A percentile compares a stretch with the other conserved stretches of the same genome.
These are phyloP conservation scores for Cenchrus purpureus DNA, from an alignment of 176 grass and related monocot genomes.

Conservation along the genomic window DNA sequence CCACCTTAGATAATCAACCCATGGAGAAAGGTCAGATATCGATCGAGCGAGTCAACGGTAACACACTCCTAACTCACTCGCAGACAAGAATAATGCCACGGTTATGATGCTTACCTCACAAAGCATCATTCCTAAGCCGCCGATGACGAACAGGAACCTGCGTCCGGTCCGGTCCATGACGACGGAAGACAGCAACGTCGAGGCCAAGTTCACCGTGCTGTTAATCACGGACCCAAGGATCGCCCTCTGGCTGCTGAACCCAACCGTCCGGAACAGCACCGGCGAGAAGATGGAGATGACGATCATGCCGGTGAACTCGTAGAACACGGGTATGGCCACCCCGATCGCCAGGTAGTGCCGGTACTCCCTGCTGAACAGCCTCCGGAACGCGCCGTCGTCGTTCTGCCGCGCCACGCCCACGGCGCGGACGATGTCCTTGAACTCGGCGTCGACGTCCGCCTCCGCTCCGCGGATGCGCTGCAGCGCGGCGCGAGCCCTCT, in stretches of 20 bases:
- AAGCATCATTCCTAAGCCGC: conserved; percentile 56
- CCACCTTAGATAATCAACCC: conserved; percentile 3
- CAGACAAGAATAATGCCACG: no score
- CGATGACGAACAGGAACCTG: conserved; percentile 51
- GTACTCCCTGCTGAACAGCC: conserved; percentile 48
- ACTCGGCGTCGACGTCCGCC: conserved; percentile 54
- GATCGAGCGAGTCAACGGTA: no score
- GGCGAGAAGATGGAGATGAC: conserved; percentile 57
- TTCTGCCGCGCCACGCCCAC: conserved; percentile 41
- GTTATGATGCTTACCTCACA: conserved; percentile 39
- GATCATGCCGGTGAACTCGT: conserved; percentile 67
- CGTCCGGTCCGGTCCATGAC: conserved; percentile 54
- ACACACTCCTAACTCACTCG: no score
- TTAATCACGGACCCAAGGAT: conserved; percentile 59
- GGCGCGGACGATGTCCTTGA: conserved; percentile 51
- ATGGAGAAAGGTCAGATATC: no score
- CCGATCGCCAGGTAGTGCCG: conserved; percentile 58
- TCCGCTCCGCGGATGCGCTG: conserved; percentile 44
- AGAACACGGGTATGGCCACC: conserved; percentile 64
- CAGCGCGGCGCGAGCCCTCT: conserved; percentile 52
- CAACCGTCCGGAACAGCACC: conserved; percentile 65
- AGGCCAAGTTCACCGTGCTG: conserved; percentile 26
- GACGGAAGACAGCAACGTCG: conserved; percentile 33
- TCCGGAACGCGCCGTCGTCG: conserved; percentile 56
- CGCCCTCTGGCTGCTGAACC: conserved; percentile 58